Evolutionary conservation across 257 asterid species (phyloP), one percentile per base, ranked within the genome.

Genomic region (Perilla frutescens): DNA sequence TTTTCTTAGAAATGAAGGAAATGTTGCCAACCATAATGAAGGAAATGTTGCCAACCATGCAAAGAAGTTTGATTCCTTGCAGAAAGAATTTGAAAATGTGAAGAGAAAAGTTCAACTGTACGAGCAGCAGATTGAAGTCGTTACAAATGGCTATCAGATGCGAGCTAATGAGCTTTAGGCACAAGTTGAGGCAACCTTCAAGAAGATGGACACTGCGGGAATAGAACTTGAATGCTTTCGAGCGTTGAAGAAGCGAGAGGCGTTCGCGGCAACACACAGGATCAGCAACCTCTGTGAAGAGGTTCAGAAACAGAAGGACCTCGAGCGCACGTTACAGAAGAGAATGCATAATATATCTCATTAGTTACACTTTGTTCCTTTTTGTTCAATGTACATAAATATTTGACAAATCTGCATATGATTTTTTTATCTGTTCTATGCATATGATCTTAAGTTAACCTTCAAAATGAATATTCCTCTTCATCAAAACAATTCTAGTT

Each of bases 291-390:
- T 90, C 29, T 95, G 99, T 98, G 98, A 95, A 84, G 98, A 95
- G 84, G 97, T 87, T 60, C 97, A 95, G 90, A 95, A 92, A 77
- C 99, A 95, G 83, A 95, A 95, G 83, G 96, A 95, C 66, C 92
- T 95, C 0, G 99, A 95, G 82, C 85, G 77, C 41, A 81, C 72
- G 51, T 62, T 88, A 55, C 99, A 95, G 82, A 86, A 82, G 72
- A 84, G 87, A 31, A 20, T 20, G 26, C 26, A 20, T 20, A 20
- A 20, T 20, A 20, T 20, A 20, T 20, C 26, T 20, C 26, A 20
- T 20, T 20, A 20, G 26, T 20, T 20, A 20, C 26, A 20, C 26
- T 20, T 20, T 20, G 26, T 20, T 20, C 26, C 26, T 20, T 20
- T 20, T 20, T 20, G 26, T 20, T 20, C 26, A 20, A 20, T 20